Evolutionary conservation across 2,329 filamentous ascomycete species (phyloP), one percentile per base, ranked within the genome.

Genomic region (Xylaria sp.): DNA sequence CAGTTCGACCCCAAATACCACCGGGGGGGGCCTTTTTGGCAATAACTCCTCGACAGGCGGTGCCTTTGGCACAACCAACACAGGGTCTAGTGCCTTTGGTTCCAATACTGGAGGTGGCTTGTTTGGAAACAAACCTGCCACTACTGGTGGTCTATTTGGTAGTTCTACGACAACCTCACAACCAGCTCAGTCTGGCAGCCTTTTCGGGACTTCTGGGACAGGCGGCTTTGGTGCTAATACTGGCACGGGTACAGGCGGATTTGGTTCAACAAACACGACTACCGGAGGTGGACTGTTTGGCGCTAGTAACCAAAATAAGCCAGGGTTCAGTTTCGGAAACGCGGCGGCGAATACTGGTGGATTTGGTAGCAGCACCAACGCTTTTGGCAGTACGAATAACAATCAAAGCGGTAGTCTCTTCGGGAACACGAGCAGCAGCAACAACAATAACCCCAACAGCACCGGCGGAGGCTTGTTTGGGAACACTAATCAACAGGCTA

Each of bases 211-310:
- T 75, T 85, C 87, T 73, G 81, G 81, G 40, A 61, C 65, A 25
- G 77, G 75, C 50, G 83, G 85, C 9, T 86, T 86, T 71, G 86
- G 86, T 32, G 78, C 70, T 66, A 83, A 81, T 68, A 75, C 79
- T 8, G 74, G 74, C 48, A 78, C 82, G 69, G 75, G 75, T 37
- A 78, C 82, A 70, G 83, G 82, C 12, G 71, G 53, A 64, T 90
- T 90, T 72, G 87, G 87, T 54, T 69, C 81, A 47, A 81, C 79
- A 48, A 75, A 70, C 53, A 70, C 75, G 35, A 79, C 77, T 42
- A 73, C 81, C 9, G 72, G 77, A 29, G 76, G 79, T 25, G 79
- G 81, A 23, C 62, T 84, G 13, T 84, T 84, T 63, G 81, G 79
- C 12, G 76, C 71, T 64, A 77, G 72, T 37, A 72, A 69, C 51